Base-by-base conservation (phyloP, 345 rosid genomes). In the Acer negundo region DNA sequence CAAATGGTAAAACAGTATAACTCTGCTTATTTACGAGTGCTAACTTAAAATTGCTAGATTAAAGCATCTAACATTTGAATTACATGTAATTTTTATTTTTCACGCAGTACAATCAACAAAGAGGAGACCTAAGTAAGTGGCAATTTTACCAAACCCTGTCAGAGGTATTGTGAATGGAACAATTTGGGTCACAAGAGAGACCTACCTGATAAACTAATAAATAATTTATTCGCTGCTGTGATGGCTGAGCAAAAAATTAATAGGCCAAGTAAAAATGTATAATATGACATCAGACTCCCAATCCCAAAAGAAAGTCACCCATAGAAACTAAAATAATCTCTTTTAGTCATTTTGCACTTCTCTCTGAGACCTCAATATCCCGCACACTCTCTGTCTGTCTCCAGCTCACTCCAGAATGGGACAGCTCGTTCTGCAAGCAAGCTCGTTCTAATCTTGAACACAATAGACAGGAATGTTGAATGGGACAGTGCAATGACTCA, bases 181-280 rank as follows among this genome's bases (percentile, higher is more conserved):
- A 71, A 55, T 24, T 71, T 10, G n/a, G 35, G 28, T 55, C 62
- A 55, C 47, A 71, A 20, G 19, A 19, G 64, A 58, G 66, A 72
- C 19, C 53, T 17, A 35, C 12, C 9, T 11, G 49, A 65, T n/a
- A 26, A 22, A 51, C 40, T 26, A 26, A 40, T 38, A 12, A 10
- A 7, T 59, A 55, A 59, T 7, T 26, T 38, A 24, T 56, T 58
- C 31, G 38, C 20, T 56, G 12, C 66, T 3, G 6, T 38, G 66
- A 58, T 58, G 11, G 65, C 53, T 11, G 22, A 20, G 53, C 20
- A 44, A 55, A 46, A 24, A 61, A 23, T 8, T 3, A 22, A 31
- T 74, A 62, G 15, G 22, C 38, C 6, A 35, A 35, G 38, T 35
- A 35, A 35, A 35, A 35, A 35, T 35, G 38, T 35, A 35, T 35